Evolutionary conservation across 2,329 filamentous ascomycete genomes (phyloP).

Genomic region (Dactylellina sp.): DNA sequence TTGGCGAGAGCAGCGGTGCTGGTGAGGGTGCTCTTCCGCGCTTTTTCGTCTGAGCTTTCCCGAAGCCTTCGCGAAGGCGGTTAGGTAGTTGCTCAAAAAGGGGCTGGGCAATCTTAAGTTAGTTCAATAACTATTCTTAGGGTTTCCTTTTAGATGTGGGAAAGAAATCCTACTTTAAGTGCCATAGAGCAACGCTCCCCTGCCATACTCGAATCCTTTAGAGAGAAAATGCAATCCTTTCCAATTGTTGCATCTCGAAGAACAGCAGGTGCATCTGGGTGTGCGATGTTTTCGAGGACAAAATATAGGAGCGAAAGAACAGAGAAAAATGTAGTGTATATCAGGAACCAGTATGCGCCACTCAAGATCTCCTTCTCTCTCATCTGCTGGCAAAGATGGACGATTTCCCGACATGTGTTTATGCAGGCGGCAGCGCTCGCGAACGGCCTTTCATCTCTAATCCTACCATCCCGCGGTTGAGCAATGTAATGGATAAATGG

Average conservation of each 20-base stretch:
- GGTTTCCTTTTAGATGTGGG: neutral
- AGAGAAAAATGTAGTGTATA: slow-evolving; percentile 85
- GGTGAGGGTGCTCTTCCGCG: slow-evolving; percentile 65
- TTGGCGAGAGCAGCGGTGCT: slow-evolving; percentile 64
- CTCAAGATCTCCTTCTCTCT: slow-evolving; percentile 79
- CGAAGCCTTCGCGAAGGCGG: slow-evolving; percentile 70
- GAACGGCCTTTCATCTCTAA: slow-evolving; percentile 77
- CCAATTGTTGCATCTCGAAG: slow-evolving; percentile 86
- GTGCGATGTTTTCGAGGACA: slow-evolving; percentile 82
- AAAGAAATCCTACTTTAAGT: slow-evolving; percentile 71
- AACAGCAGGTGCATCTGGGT: slow-evolving; percentile 79
- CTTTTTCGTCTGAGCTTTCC: slow-evolving; percentile 68
- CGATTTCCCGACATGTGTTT: slow-evolving; percentile 75
- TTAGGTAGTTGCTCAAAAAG: slow-evolving; percentile 87
- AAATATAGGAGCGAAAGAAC: slow-evolving; percentile 84
- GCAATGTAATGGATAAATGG: slow-evolving; percentile 88
- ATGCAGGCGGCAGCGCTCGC: slow-evolving; percentile 76
- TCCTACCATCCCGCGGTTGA: slow-evolving; percentile 67
- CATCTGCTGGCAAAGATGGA: slow-evolving; percentile 83
- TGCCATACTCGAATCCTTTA: slow-evolving; percentile 86
- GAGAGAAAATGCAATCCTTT: slow-evolving; percentile 80
- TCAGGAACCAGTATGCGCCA: slow-evolving; percentile 86
- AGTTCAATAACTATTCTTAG: slow-evolving; percentile 10
- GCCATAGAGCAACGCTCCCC: slow-evolving; percentile 86
- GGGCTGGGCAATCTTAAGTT: slow-evolving; percentile 66